Evolutionary conservation across 306 rosid species (phyloP).

Genomic region (Corylus americana): DNA sequence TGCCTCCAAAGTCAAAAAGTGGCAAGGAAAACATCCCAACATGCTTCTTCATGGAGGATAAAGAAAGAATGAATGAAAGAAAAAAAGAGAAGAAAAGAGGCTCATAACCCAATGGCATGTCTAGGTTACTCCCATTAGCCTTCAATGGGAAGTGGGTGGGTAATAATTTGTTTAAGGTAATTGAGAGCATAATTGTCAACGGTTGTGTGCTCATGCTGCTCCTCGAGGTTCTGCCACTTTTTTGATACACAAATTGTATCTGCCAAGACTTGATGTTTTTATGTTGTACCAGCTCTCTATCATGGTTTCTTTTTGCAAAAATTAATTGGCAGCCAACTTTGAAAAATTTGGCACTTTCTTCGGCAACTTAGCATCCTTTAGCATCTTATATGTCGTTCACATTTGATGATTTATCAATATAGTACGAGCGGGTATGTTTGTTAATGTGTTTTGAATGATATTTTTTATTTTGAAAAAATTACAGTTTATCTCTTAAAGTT

Average conservation of each 20-base stretch:
- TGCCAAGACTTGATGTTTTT: neutral
- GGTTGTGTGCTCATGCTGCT: conserved; percentile 31
- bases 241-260: too few relatives aligned
- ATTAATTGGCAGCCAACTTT: neutral
- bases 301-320: neutral
- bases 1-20: conserved; percentile 71
- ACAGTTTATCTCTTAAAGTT: too few relatives aligned
- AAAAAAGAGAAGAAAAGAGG: conserved; percentile 17
- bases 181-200: conserved; percentile 40
- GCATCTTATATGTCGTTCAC: neutral
- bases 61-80: conserved; percentile 26
- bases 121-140: conserved; percentile 27
- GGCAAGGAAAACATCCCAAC: conserved; percentile 42
- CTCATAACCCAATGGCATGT: conserved; percentile 51
- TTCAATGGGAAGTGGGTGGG: conserved; percentile 38
- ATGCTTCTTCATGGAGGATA: conserved; percentile 48
- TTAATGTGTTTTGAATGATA: too few relatives aligned
- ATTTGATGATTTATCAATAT: too few relatives aligned
- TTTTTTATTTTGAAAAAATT: too few relatives aligned
- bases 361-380: neutral
- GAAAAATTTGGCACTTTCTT: neutral
- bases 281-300: neutral
- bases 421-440: too few relatives aligned
- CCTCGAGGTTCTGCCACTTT: conserved; percentile 7
- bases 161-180: conserved; percentile 40